Base-by-base conservation (phyloP, 768 basidiomycete genomes). In the Lactarius trivialis region DNA sequence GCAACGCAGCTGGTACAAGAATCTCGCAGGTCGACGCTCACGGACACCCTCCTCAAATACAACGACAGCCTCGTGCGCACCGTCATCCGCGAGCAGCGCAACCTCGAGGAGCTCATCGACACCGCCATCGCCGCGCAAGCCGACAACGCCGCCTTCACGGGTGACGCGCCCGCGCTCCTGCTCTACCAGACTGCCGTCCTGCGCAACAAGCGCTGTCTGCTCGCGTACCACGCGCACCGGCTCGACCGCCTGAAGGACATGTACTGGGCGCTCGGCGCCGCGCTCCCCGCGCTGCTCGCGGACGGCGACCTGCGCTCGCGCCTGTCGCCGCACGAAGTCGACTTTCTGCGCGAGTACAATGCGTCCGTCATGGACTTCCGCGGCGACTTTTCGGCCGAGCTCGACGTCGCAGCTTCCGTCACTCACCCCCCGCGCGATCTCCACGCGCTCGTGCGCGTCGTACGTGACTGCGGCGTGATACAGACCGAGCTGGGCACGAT, bases 201-300 rank as follows among this genome's bases (percentile, higher is more conserved):
- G 43, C 85, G 94, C 65, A 97, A 98, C 79, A 97, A 96, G 73
- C 88, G 97, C n/a, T 93, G 92, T 72, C 80, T 98, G 4, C 83
- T 98, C 50, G 93, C 93, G 0, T 99, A 98, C 74, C 93, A 98
- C 73, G 76, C 83, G 28, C 92, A 94, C 75, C 83, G 96, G 59
- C 74, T 92, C 41, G 88, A 92, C 71, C 84, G 86, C 56, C 82
- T 98, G 56, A 82, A 86, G 61, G 87, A 93, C 70, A 81, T 91
- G 77, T 97, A 92, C 75, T 98, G 96, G 96, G 77, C 83, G 14
- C 82, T 85, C 8, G 91, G 91, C 19, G 95, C 93, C 15, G 89
- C 92, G 4, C 77, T 97, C 3, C 91, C 93, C 0, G 89, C 92
- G 66, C 78, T 97, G 48, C 81, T 98, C 62, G 79, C 78, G 63